Evolutionary conservation across 2,329 filamentous ascomycete species (phyloP).

Genomic region (Fusarium sp.): DNA sequence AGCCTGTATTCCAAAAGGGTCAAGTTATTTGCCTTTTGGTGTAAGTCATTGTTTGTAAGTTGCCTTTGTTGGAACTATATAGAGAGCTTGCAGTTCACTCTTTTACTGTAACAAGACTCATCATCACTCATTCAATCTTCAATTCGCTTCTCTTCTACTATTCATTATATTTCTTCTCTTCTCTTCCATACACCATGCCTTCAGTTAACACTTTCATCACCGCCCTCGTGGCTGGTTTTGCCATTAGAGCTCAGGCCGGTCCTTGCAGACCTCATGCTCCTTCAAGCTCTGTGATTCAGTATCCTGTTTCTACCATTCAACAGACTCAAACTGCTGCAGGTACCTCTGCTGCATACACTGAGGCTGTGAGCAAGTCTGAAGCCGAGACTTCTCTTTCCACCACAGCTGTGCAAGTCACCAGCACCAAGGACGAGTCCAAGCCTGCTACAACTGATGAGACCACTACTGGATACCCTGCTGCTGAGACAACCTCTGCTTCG

Average conservation of each 20-base stretch:
- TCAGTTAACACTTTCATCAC: conserved; percentile 25
- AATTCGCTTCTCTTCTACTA: conserved; percentile 9
- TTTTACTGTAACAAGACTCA: conserved; percentile 17
- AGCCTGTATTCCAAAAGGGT: conserved; percentile 20
- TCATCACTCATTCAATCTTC: conserved; percentile 3
- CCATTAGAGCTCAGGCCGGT: conserved; percentile 28
- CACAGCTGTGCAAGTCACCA: conserved; percentile 3
- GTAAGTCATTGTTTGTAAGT: conserved; percentile 10
- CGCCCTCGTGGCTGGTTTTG: conserved; percentile 32
- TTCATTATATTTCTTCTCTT: not conserved
- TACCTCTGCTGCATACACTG: conserved; percentile 13
- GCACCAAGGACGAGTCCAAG: conserved; percentile 5
- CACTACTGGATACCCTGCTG: not conserved
- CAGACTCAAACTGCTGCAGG: not conserved
- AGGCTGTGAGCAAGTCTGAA: conserved; percentile 2
- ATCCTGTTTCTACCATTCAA: not conserved
- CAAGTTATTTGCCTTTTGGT: conserved; percentile 4
- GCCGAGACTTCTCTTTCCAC: conserved; percentile 1
- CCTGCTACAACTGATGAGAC: conserved; percentile 3
- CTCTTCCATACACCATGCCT: conserved; percentile 20
- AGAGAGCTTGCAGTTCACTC: conserved; percentile 36
- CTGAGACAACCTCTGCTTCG: not conserved
- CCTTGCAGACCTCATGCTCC: conserved; percentile 32
- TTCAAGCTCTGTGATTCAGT: conserved; percentile 11
- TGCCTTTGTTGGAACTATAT: conserved; percentile 25